phyloP scores from a whole-genome alignment of 2,329 filamentous ascomycete genomes.

The Aspergillus texensis region DNA sequence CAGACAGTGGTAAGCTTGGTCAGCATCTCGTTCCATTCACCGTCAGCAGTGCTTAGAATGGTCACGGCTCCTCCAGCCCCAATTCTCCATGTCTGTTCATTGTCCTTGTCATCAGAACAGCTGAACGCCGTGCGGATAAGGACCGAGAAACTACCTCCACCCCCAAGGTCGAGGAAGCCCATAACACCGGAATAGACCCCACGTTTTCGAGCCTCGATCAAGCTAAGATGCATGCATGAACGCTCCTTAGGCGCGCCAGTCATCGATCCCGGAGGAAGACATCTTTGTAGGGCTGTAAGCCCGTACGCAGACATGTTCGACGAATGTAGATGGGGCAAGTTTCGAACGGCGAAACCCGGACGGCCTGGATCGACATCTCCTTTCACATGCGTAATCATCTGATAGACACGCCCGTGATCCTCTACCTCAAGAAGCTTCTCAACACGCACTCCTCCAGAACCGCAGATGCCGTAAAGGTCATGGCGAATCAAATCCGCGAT shows the following conservation, averaged over 20 bases:
- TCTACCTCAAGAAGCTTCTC: slow-evolving; percentile 82
- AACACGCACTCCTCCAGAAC: slow-evolving; percentile 71
- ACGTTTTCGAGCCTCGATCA: slow-evolving; percentile 66
- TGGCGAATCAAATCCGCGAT: slow-evolving; percentile 96
- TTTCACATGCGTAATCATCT: slow-evolving; percentile 87
- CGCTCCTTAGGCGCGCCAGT: slow-evolving; percentile 94
- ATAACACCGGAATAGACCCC: slow-evolving; percentile 86
- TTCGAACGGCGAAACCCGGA: slow-evolving; percentile 34
- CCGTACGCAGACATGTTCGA: slow-evolving; percentile 51
- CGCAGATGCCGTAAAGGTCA: slow-evolving; percentile 83
- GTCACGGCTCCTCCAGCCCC: slow-evolving; percentile 92
- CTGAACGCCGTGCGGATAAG: slow-evolving; percentile 79
- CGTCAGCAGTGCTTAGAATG: slow-evolving; percentile 74
- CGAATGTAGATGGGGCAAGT: slow-evolving; percentile 33
- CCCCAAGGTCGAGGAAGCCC: slow-evolving; percentile 85
- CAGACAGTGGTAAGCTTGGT: slow-evolving; percentile 63
- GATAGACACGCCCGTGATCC: slow-evolving; percentile 87
- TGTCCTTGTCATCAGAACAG: slow-evolving; percentile 29
- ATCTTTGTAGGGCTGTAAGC: slow-evolving; percentile 74
- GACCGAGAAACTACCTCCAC: slow-evolving; percentile 87
- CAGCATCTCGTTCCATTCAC: slow-evolving; percentile 90
- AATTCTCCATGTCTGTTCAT: slow-evolving; percentile 66
- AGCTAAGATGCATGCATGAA: slow-evolving; percentile 77
- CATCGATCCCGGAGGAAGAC: slow-evolving; percentile 90
- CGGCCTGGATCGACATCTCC: slow-evolving; percentile 51